Evolutionary conservation across 495 filamentous ascomycete genomes (phyloP), one percentile per base, ranked within the genome.

Genomic region (Aspergillus egyptiacus): DNA sequence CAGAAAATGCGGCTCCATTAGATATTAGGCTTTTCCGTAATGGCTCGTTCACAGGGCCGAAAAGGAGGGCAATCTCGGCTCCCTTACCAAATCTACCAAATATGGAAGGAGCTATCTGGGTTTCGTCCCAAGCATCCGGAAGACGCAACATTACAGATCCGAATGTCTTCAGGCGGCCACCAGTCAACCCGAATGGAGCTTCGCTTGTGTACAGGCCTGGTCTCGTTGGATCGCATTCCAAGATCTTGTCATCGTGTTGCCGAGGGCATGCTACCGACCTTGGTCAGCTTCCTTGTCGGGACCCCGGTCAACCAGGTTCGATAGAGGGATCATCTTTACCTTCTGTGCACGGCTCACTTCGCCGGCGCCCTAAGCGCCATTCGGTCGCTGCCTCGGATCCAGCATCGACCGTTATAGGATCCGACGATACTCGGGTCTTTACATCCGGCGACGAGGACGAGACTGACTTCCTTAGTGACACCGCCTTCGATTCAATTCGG

Each of bases 401-500:
- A 35, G 77, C 87, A 10, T 91, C 87, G 5, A 95, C 89, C 2
- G 65, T 91, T 19, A 80, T 87, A 28, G 87, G 88, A 27, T 96
- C 91, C 15, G 91, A 98, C 53, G 85, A 93, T 54, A 79, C 80
- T 33, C 83, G 85, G 45, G 83, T 82, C 14, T 83, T 88, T 48
- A 75, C 76, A 9, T 89, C 82, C 2, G 80, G 82, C 5, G 89
- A 91, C 43, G 91, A 95, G 53, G 87, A 94, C 44, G 90, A 95
- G 46, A 82, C 80, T 3, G 90, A 95, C 57, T 82, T 87, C 48
- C 79, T 86, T 66, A 95, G 86, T 56, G 93, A 96, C 55, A 91
- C 87, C 5, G 80, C 90, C 37, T 97, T 87, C 68, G 93, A 97
- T 64, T 96, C 91, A 13, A 71, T 93, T 52, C 83, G 89, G 48